Evolutionary conservation across 805 yeast genomes (phyloP).

Genomic region (Yarrowia yakushimensis): DNA sequence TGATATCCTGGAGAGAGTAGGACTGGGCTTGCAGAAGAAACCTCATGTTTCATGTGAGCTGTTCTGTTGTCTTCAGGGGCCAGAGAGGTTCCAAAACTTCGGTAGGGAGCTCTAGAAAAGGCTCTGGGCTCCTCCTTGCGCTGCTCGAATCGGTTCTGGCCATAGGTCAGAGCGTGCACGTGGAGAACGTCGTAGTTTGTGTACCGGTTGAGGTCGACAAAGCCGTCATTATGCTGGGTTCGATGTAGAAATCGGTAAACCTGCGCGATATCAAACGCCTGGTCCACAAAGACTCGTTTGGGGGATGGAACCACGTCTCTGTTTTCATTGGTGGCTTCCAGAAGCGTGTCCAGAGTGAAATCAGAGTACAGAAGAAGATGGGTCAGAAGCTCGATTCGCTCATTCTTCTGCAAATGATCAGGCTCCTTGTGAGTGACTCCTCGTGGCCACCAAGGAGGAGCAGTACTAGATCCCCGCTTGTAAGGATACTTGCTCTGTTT

Average conservation of each 20-base stretch:
- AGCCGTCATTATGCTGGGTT: background rate
- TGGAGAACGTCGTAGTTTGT: background rate
- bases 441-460: slow-evolving; percentile 73
- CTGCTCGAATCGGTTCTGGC: slow-evolving; percentile 4
- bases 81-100: background rate
- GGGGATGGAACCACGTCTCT: background rate
- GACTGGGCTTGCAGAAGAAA: background rate
- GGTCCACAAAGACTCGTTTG: slow-evolving; percentile 7
- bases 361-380: slow-evolving; percentile 24
- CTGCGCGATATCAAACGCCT: background rate
- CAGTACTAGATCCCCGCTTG: slow-evolving; percentile 46
- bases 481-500: slow-evolving; percentile 66
- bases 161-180: background rate
- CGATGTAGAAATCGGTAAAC: background rate
- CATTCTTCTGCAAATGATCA: slow-evolving; percentile 62
- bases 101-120: background rate
- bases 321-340: background rate
- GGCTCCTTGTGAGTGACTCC: slow-evolving; percentile 63
- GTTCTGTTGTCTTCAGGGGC: background rate
- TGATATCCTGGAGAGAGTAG: background rate
- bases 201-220: background rate
- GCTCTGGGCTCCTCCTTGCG: background rate
- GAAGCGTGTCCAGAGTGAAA: background rate
- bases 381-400: slow-evolving; percentile 49
- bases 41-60: background rate